Base-by-base conservation (phyloP, 2,329 filamentous ascomycete species). In the Calonectria ilicicola region DNA sequence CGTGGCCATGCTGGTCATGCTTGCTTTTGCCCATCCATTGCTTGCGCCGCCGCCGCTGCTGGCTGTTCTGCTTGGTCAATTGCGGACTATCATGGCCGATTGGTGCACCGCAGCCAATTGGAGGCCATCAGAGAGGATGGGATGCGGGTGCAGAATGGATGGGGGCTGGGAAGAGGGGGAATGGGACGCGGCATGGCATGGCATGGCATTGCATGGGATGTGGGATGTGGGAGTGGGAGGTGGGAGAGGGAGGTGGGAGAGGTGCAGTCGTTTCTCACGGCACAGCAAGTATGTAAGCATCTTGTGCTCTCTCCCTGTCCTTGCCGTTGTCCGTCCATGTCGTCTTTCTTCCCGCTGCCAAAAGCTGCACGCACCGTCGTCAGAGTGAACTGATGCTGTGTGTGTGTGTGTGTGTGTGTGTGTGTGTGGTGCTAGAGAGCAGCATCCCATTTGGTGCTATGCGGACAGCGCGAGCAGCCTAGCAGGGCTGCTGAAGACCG, bases 1-100 rank as follows among this genome's bases (percentile, higher is more conserved):
- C 40, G 32, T 46, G 47, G 29, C 46, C 58, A 65, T 70, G 62
- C 63, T 63, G 60, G 51, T 71, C 69, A 71, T 71, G 69, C 29
- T 65, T 70, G 71, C 67, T 65, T 67, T 63, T 42, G 17, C 27
- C n/a, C n/a, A n/a, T n/a, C n/a, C n/a, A 4, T 27, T 21, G 49
- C 12, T 63, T 23, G n/a, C 29, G 42, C 58, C 38, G 21, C 29
- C 60, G n/a, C n/a, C n/a, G n/a, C n/a, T 32, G 67, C 21, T 14
- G 21, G n/a, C n/a, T n/a, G n/a, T n/a, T 53, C 47, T 70, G 38
- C 49, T 70, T 53, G 53, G 56, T 53, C 56, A 60, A 56, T 69
- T 72, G 65, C 46, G 56, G 56, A 47, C 44, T 62, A 40, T n/a
- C 14, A 47, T 49, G 64, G 56, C 69, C 56, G 63, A 70, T 66